Evolutionary conservation across 2,329 filamentous ascomycete genomes (phyloP).

Genomic region (Colletotrichum cereale): DNA sequence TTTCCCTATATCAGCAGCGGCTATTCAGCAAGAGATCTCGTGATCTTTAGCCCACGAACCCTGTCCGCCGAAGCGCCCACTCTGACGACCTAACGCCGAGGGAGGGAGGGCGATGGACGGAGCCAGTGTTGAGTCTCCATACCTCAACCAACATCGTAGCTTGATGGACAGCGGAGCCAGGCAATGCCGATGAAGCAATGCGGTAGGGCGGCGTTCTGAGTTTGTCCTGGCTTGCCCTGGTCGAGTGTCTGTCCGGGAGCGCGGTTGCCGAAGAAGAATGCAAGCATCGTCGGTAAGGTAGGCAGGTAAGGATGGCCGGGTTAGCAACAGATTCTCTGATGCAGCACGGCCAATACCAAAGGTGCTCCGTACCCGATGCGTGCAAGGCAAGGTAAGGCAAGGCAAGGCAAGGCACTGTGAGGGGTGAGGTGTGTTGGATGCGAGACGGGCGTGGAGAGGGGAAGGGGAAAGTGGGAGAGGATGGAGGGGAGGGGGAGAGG

Average conservation of each 20-base stretch:
- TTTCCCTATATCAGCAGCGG: constrained; percentile 29
- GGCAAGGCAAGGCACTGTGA: neutral
- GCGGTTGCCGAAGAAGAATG: constrained; percentile 7
- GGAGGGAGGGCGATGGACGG: neutral
- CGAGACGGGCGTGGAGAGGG: neutral
- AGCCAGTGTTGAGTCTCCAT: neutral
- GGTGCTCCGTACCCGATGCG: neutral
- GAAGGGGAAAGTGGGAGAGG: neutral
- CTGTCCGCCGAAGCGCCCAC: constrained; percentile 14
- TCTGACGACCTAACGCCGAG: neutral
- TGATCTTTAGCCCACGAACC: constrained; percentile 32
- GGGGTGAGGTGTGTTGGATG: neutral
- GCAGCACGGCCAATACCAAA: neutral
- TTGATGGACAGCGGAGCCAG: constrained; percentile 1
- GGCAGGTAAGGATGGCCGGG: neutral
- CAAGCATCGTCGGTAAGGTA: constrained; percentile 1
- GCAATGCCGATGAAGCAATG: neutral
- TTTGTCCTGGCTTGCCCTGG: neutral
- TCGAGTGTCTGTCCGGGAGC: neutral
- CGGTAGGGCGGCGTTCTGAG: neutral
- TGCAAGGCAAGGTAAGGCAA: neutral
- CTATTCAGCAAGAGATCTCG: constrained; percentile 9
- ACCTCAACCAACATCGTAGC: constrained; percentile 13
- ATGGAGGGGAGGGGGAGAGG: neutral
- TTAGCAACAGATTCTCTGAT: constrained; percentile 4